Percentiles rank a stretch among this genome's conserved stretches.
phyloP scores from a whole-genome alignment of 352 stramenopile species.

The Pythium aristosporum region DNA sequence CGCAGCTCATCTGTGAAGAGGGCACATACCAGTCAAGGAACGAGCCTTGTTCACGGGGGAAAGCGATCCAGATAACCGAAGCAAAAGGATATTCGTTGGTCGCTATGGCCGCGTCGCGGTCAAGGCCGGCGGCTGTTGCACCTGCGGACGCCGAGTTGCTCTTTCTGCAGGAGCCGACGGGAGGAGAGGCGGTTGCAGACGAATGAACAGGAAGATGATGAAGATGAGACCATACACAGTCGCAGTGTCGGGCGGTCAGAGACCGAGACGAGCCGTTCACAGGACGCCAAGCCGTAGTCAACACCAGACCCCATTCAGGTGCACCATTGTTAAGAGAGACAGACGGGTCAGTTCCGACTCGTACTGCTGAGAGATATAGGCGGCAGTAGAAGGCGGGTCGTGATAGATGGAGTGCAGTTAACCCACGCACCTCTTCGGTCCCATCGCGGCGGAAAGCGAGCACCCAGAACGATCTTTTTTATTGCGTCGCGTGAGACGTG shows the following conservation, averaged over 20 bases:
- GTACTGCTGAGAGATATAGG: not conserved
- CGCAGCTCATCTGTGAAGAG: slow-evolving; percentile 56
- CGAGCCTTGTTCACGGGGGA: not conserved
- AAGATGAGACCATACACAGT: not conserved
- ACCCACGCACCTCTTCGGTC: slow-evolving; percentile 38
- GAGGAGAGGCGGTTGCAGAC: not conserved
- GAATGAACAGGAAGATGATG: not conserved
- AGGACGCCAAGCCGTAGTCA: too few relatives aligned
- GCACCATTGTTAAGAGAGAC: not conserved
- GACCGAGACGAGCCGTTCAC: not conserved
- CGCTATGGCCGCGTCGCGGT: slow-evolving; percentile 49
- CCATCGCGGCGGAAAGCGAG: slow-evolving; percentile 27
- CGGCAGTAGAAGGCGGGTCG: not conserved
- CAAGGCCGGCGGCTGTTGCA: slow-evolving; percentile 1
- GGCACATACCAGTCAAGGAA: slow-evolving; percentile 13
- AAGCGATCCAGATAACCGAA: not conserved
- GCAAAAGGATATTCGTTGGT: slow-evolving; percentile 73
- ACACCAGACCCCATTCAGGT: too few relatives aligned
- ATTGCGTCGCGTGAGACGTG: not conserved
- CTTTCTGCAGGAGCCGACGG: slow-evolving; percentile 26
- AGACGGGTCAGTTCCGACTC: not conserved
- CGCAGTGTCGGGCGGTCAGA: not conserved
- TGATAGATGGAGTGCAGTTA: not conserved
- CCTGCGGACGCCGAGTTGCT: slow-evolving; percentile 13
- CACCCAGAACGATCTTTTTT: not conserved